Evolutionary conservation across 257 asterid species (phyloP), one percentile per base, ranked within the genome.

Genomic region (Penstemon newberryi): DNA sequence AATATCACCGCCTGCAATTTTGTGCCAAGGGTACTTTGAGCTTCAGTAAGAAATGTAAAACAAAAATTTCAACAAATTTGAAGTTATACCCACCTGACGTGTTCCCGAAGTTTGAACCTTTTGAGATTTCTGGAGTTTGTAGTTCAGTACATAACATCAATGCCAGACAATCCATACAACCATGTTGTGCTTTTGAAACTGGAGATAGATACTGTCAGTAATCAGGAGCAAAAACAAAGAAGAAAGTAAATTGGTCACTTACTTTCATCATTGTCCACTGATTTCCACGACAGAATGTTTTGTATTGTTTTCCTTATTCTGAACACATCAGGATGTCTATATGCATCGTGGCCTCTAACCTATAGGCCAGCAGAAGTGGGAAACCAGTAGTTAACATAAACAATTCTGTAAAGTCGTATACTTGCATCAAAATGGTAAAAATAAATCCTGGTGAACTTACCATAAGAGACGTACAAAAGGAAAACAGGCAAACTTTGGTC

Each of bases 141-240:
- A 88, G 69, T 73, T 92, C 95, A 40, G 87, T 65, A 75, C 97
- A 88, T 51, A 92, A 50, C 87, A 89, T 82, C 83, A 89, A 81
- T 44, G 96, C 96, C 78, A 92, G 70, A 82, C 89, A 89, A 79
- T 92, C 98, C 44, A 89, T 92, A 91, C 98, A 89, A 71, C 97
- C 98, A 70, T 88, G 98, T 73, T 92, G 97, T 33, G 89, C 95
- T 84, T 92, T 92, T 37, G 90, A 78, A 80, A 85, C 96, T 90
- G 88, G 39, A 60, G 68, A 73, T 36, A 73, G 55, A 65, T 12
- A 42, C 49, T 37, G 54, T 49, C 44, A 70, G 13, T 36, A 1
- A 39, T 64, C 44, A 62, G 68, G 33, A 7, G 33, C 65, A 18
- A 74, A 66, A 82, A 70, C 38, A 47, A 55, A 60, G 73, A 72